Conservation (phyloP, 2,329 filamentous ascomycete species). For the Colletotrichum cordylinicola region DNA sequence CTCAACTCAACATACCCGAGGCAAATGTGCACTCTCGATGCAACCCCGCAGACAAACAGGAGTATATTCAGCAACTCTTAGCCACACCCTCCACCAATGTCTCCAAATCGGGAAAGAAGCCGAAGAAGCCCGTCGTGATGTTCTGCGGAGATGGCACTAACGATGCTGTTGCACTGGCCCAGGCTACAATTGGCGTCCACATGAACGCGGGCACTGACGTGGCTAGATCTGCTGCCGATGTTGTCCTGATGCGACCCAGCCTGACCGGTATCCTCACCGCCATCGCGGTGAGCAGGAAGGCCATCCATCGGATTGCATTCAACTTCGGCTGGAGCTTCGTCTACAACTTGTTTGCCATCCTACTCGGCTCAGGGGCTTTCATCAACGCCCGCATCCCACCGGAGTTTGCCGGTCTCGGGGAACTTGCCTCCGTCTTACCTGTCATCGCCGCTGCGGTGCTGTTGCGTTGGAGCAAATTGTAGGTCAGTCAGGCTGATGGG, state of each 20-base stretch:
- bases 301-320: slow-evolving; percentile 59
- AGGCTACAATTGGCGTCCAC: slow-evolving; percentile 75
- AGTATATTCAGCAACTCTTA: slow-evolving; percentile 47
- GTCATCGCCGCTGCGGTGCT: slow-evolving; percentile 65
- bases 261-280: slow-evolving; percentile 63
- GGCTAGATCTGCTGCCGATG: slow-evolving; percentile 70
- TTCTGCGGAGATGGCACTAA: slow-evolving; percentile 84
- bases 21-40: slow-evolving; percentile 46
- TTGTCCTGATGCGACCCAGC: slow-evolving; percentile 65
- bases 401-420: slow-evolving; percentile 71
- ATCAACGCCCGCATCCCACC: slow-evolving; percentile 59
- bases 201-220: slow-evolving; percentile 69
- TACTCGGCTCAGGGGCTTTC: slow-evolving; percentile 71
- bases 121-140: slow-evolving; percentile 52
- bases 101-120: background rate
- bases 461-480: slow-evolving; percentile 45
- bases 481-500: background rate
- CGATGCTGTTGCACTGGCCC: slow-evolving; percentile 74
- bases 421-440: slow-evolving; percentile 76
- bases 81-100: background rate
- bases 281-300: slow-evolving; percentile 56
- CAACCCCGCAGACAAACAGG: slow-evolving; percentile 51
- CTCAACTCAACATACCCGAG: slow-evolving; percentile 42
- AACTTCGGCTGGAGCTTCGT: slow-evolving; percentile 75
- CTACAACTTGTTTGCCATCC: slow-evolving; percentile 73